These are phyloP conservation scores for Globisporangium cylindrosporum DNA, from an alignment of 352 stramenopile genomes.

Conservation along the genomic window DNA sequence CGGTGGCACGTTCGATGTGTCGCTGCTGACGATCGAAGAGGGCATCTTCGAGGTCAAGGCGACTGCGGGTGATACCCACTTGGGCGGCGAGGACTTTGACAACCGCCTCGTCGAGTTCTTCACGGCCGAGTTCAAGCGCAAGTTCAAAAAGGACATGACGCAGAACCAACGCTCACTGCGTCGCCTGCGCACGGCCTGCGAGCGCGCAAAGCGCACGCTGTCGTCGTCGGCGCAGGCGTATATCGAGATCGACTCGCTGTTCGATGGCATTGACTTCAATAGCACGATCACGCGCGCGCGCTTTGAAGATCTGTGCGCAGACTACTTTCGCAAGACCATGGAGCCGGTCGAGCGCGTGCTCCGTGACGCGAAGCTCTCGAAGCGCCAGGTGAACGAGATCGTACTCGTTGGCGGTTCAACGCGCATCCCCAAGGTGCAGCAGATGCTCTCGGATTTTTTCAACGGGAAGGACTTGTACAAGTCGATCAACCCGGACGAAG, in stretches of 20 bases:
- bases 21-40: slow-evolving; percentile 88
- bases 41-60: slow-evolving; percentile 94
- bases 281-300: slow-evolving; percentile 87
- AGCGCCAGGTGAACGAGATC: slow-evolving; percentile 29
- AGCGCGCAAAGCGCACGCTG: slow-evolving; percentile 92
- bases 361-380: slow-evolving; percentile 25
- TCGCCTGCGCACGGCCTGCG: slow-evolving; percentile 88
- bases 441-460: slow-evolving; percentile 54
- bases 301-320: slow-evolving; percentile 91
- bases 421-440: slow-evolving; percentile 51
- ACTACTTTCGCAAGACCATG: slow-evolving; percentile 92
- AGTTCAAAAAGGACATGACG: slow-evolving; percentile 79
- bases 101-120: slow-evolving; percentile 91
- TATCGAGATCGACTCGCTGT: slow-evolving; percentile 92
- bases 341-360: slow-evolving; percentile 56
- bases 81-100: slow-evolving; percentile 92
- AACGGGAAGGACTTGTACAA: slow-evolving; percentile 48
- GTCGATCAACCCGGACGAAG: slow-evolving; percentile 77
- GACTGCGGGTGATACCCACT: slow-evolving; percentile 88
- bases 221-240: slow-evolving; percentile 83
- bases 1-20: slow-evolving; percentile 93
- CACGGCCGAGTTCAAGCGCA: slow-evolving; percentile 85
- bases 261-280: slow-evolving; percentile 93
- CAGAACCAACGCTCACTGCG: slow-evolving; percentile 82
- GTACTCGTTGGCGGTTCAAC: slow-evolving; percentile 40